Evolutionary conservation across 257 asterid species (phyloP).

Genomic region (Solanum sitiens): DNA sequence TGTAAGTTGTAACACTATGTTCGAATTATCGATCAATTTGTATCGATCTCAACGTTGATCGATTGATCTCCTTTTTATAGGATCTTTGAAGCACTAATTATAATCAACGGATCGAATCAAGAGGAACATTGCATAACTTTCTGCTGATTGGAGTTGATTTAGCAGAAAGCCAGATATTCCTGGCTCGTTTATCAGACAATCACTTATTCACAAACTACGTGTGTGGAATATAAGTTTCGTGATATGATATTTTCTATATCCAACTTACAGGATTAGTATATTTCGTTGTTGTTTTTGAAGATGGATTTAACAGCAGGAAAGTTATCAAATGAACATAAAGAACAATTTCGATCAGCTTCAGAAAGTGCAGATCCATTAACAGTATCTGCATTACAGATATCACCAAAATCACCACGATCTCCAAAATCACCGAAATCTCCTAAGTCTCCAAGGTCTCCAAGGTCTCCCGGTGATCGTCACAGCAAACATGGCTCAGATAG

Average conservation of each 20-base stretch:
- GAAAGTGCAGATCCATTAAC: slow-evolving; percentile 54
- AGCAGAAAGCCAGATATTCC: neutral
- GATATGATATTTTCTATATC: neutral
- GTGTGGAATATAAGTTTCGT: neutral
- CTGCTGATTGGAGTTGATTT: neutral
- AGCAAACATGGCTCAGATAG: slow-evolving; percentile 14
- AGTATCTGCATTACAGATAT: slow-evolving; percentile 21
- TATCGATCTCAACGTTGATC: too few relatives aligned
- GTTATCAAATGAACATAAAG: slow-evolving; percentile 59
- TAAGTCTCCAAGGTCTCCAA: slow-evolving; percentile 30
- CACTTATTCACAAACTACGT: neutral
- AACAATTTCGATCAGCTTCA: slow-evolving; percentile 35
- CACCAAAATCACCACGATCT: slow-evolving; percentile 26
- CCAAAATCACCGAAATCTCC: slow-evolving; percentile 8
- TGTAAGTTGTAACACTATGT: neutral
- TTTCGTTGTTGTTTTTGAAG: neutral
- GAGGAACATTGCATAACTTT: neutral
- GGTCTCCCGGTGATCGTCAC: slow-evolving; percentile 21
- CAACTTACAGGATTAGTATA: neutral
- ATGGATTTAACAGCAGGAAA: slow-evolving; percentile 39
- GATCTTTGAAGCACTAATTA: neutral
- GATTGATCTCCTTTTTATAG: neutral
- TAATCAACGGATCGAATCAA: neutral
- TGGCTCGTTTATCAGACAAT: neutral
- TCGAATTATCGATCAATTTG: neutral